phyloP scores from a whole-genome alignment of 805 yeast genomes.

The Metschnikowia matae region DNA sequence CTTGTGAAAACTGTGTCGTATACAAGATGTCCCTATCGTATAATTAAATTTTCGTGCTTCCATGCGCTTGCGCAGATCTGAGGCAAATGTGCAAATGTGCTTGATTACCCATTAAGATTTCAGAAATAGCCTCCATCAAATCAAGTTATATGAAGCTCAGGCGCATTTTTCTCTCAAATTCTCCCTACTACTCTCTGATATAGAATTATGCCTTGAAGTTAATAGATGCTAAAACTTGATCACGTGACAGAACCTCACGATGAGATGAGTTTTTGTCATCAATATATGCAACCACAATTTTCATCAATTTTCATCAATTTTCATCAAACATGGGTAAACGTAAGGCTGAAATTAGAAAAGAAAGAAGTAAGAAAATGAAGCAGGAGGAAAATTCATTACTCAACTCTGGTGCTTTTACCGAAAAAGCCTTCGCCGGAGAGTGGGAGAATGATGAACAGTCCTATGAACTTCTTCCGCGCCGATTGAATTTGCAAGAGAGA shows the following conservation, averaged over 20 bases:
- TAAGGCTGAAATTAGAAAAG: constrained; percentile 7
- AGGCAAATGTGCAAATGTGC: not conserved
- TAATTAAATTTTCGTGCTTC: not conserved
- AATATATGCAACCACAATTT: not conserved
- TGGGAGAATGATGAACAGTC: constrained; percentile 73
- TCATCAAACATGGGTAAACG: constrained; percentile 14
- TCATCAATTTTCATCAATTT: not conserved
- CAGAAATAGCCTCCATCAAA: not conserved
- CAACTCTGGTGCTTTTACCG: constrained; percentile 30
- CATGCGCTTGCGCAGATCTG: not conserved
- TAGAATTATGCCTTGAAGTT: not conserved
- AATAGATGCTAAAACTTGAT: not conserved
- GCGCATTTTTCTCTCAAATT: not conserved
- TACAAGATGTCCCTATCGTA: not conserved
- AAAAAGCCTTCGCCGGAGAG: constrained; percentile 21
- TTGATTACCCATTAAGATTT: not conserved
- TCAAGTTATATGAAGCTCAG: too few relatives aligned
- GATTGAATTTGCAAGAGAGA: constrained; percentile 39
- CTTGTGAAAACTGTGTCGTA: not conserved
- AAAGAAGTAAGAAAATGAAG: constrained; percentile 24
- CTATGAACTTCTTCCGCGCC: constrained; percentile 72
- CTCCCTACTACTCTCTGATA: not conserved
- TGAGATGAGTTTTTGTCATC: constrained; percentile 4
- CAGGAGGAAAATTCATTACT: constrained; percentile 40
- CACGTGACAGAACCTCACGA: constrained; percentile 3